A percentile compares a stretch with the other conserved stretches of the same genome.
Evolutionary conservation across 2,329 filamentous ascomycete species (phyloP).

Genomic region (Pseudohalonectria lignicola): DNA sequence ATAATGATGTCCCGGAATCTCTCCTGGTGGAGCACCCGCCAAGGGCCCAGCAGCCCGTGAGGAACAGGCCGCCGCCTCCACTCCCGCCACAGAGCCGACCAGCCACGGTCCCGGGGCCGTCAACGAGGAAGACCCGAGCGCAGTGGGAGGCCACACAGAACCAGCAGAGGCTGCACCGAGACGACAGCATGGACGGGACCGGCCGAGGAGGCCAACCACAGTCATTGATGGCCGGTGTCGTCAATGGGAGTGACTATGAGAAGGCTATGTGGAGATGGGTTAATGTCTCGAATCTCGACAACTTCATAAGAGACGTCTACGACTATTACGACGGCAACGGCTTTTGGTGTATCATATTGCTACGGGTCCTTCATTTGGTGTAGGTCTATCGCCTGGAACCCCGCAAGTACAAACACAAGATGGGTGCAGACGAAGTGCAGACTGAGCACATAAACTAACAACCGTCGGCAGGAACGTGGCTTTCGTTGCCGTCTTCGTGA

Average conservation of each 20-base stretch:
- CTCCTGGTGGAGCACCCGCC: conserved; percentile 44
- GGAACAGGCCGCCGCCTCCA: conserved; percentile 4
- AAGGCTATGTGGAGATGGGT: conserved; percentile 89
- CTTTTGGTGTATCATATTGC: conserved; percentile 72
- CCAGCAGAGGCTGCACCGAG: conserved; percentile 38
- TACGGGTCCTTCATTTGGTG: conserved; percentile 61
- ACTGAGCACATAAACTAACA: no score
- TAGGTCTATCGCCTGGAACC: conserved; percentile 39
- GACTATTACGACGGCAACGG: conserved; percentile 76
- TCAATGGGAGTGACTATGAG: conserved; percentile 41
- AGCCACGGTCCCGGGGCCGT: conserved; percentile 25
- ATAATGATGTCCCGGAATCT: conserved; percentile 54
- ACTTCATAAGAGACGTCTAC: conserved; percentile 77
- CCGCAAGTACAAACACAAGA: no score
- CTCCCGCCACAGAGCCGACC: conserved; percentile 13
- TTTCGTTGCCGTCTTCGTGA: conserved; percentile 74
- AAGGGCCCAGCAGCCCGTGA: conserved; percentile 12
- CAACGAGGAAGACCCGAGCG: conserved; percentile 30
- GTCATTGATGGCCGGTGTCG: conserved; percentile 13
- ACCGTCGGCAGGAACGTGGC: conserved; percentile 59
- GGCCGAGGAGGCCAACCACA: conserved; percentile 15
- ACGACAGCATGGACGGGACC: conserved; percentile 16
- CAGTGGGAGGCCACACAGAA: conserved; percentile 45
- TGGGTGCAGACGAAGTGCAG: no score
- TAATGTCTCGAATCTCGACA: conserved; percentile 81